phyloP scores from a whole-genome alignment of 2,329 filamentous ascomycete genomes.

The Colletotrichum somersetense region DNA sequence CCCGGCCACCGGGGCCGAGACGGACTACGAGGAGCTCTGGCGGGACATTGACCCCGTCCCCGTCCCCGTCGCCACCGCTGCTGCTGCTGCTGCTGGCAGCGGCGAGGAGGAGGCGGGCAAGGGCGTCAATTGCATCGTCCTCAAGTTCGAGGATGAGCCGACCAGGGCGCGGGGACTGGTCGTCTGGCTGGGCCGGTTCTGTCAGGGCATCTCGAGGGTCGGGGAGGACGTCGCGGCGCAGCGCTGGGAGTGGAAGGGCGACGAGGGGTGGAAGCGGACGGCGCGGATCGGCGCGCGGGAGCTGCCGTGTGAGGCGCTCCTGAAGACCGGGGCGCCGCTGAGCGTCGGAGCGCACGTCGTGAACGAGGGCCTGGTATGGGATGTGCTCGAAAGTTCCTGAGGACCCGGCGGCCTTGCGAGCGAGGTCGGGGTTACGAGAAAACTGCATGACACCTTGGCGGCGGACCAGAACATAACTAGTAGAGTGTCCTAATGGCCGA shows the following conservation, averaged over 20 bases:
- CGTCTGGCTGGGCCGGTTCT: constrained; percentile 65
- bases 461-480: neutral
- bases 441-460: neutral
- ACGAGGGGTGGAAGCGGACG: constrained; percentile 52
- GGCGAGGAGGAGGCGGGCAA: constrained; percentile 29
- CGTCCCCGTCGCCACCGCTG: neutral
- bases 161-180: constrained; percentile 61
- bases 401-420: neutral
- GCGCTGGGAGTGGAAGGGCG: constrained; percentile 63
- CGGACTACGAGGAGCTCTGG: constrained; percentile 78
- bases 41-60: constrained; percentile 55
- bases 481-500: no score
- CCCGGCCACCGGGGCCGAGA: constrained; percentile 62
- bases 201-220: constrained; percentile 67
- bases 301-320: constrained; percentile 52
- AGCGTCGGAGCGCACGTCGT: constrained; percentile 44
- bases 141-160: constrained; percentile 53
- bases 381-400: constrained; percentile 50
- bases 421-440: neutral
- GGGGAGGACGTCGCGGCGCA: constrained; percentile 61
- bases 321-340: constrained; percentile 39
- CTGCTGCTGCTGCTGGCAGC: constrained; percentile 10
- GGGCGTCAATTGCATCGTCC: constrained; percentile 52
- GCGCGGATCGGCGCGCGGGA: constrained; percentile 51
- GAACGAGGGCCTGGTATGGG: constrained; percentile 49